These are phyloP conservation scores for Lagenaria siceraria DNA, from an alignment of 306 rosid genomes.

Conservation along the genomic window DNA sequence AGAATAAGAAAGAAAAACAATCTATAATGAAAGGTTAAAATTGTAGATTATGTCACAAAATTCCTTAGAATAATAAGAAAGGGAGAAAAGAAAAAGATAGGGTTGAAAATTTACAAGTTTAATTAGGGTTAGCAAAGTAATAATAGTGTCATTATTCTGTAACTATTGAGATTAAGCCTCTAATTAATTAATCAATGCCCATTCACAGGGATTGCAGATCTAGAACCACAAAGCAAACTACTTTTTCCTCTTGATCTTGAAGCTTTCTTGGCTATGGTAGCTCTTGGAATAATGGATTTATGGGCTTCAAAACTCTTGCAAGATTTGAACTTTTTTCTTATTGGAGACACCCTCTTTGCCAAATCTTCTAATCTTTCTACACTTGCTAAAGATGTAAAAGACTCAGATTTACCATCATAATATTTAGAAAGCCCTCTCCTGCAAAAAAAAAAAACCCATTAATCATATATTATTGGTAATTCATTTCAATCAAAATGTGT, in stretches of 20 bases:
- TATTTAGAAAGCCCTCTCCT: slow-evolving; percentile 82
- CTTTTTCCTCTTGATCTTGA: slow-evolving; percentile 29
- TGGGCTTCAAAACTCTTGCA: slow-evolving; percentile 63
- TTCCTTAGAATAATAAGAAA: not conserved
- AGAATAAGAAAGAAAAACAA: not conserved
- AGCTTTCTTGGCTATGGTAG: slow-evolving; percentile 60
- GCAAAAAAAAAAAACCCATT: slow-evolving; percentile 19
- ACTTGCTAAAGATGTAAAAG: slow-evolving; percentile 56
- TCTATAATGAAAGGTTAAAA: not conserved
- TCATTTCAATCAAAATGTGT: not conserved
- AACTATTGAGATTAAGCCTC: too few relatives aligned
- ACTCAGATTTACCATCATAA: slow-evolving; percentile 72
- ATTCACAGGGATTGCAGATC: slow-evolving; percentile 19
- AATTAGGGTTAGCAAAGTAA: not conserved
- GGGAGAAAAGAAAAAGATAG: not conserved
- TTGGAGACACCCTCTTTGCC: slow-evolving; percentile 40
- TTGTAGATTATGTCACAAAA: not conserved
- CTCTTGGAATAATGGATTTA: slow-evolving; percentile 33
- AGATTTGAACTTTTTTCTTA: slow-evolving; percentile 45
- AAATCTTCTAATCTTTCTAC: slow-evolving; percentile 64
- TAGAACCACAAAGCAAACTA: slow-evolving; percentile 18
- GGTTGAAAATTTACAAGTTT: not conserved
- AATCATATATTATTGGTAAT: too few relatives aligned
- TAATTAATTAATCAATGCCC: slow-evolving; percentile 14
- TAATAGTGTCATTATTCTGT: not conserved